A percentile compares a stretch with the other conserved stretches of the same genome.
These are phyloP conservation scores for Epichloe sp. DNA, from an alignment of 2,329 filamentous ascomycete species.

Conservation along the genomic window DNA sequence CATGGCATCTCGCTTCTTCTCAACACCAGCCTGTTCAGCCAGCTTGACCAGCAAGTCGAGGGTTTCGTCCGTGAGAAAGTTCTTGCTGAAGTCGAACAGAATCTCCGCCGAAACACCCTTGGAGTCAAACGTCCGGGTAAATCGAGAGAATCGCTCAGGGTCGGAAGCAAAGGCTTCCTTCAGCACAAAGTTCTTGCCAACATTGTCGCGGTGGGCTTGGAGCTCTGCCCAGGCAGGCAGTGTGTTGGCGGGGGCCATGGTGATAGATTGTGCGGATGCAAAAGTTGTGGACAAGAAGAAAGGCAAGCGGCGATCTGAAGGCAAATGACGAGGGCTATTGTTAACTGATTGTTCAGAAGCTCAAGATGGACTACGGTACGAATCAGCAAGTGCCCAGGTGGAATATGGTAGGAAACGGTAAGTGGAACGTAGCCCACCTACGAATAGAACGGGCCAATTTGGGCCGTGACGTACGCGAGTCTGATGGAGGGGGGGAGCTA, in stretches of 20 bases:
- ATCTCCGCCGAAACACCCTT: conserved; percentile 73
- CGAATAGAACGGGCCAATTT: too few species aligned
- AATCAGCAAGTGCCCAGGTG: too few species aligned
- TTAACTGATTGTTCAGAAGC: background rate
- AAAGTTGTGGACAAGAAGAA: background rate
- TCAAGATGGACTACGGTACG: background rate
- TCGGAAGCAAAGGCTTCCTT: conserved; percentile 90
- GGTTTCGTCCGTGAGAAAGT: conserved; percentile 91
- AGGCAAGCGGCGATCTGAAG: background rate
- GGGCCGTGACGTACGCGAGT: too few species aligned
- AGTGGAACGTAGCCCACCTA: too few species aligned
- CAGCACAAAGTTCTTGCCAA: conserved; percentile 81
- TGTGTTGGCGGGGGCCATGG: conserved; percentile 72
- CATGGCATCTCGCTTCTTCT: conserved; percentile 93
- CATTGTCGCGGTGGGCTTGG: conserved; percentile 74
- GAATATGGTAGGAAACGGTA: too few species aligned
- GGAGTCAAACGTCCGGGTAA: conserved; percentile 76
- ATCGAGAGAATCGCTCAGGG: conserved; percentile 77
- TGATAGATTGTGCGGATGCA: conserved; percentile 10
- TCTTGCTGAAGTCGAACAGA: conserved; percentile 98
- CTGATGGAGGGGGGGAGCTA: too few species aligned
- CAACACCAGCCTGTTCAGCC: conserved; percentile 78
- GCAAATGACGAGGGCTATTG: background rate
- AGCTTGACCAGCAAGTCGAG: conserved; percentile 76
- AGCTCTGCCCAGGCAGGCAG: conserved; percentile 82